Evolutionary conservation across 73 alveolate genomes (phyloP).

Genomic region (Paramecium caudatum): DNA sequence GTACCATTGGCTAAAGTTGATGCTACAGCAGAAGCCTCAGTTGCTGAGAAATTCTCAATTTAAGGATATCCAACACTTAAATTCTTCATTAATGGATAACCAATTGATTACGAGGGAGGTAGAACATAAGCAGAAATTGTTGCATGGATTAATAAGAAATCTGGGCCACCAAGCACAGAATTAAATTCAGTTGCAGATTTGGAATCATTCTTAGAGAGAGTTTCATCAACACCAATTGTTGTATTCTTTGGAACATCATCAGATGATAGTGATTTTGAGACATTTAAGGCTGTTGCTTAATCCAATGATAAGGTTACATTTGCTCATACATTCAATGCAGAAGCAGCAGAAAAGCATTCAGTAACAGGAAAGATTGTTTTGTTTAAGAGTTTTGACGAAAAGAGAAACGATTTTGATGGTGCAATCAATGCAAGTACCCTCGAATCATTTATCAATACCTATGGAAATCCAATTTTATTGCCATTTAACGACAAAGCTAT

Average conservation of each 20-base stretch:
- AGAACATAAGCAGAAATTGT: constrained; percentile 92
- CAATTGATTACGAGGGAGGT: constrained; percentile 96
- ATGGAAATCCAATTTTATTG: constrained; percentile 90
- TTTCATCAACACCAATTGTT: neutral
- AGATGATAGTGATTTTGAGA: constrained; percentile 79
- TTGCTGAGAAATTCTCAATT: constrained; percentile 90
- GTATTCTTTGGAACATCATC: constrained; percentile 77
- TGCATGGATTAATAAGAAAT: constrained; percentile 94
- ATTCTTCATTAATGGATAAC: constrained; percentile 83
- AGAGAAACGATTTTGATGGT: constrained; percentile 81
- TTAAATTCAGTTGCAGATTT: constrained; percentile 83
- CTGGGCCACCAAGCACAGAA: constrained; percentile 89
- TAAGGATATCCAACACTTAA: constrained; percentile 97
- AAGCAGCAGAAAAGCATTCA: constrained; percentile 78
- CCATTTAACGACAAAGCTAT: constrained; percentile 92
- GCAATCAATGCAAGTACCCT: constrained; percentile 80
- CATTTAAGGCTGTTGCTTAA: constrained; percentile 84
- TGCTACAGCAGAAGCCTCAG: constrained; percentile 90
- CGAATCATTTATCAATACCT: constrained; percentile 80
- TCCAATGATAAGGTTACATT: constrained; percentile 85
- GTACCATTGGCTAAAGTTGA: constrained; percentile 95
- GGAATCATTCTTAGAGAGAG: constrained; percentile 76
- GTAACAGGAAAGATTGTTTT: constrained; percentile 81
- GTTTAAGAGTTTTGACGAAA: constrained; percentile 90
- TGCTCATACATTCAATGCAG: constrained; percentile 82